phyloP scores from a whole-genome alignment of 2,329 filamentous ascomycete species.

The Nemania abortiva region DNA sequence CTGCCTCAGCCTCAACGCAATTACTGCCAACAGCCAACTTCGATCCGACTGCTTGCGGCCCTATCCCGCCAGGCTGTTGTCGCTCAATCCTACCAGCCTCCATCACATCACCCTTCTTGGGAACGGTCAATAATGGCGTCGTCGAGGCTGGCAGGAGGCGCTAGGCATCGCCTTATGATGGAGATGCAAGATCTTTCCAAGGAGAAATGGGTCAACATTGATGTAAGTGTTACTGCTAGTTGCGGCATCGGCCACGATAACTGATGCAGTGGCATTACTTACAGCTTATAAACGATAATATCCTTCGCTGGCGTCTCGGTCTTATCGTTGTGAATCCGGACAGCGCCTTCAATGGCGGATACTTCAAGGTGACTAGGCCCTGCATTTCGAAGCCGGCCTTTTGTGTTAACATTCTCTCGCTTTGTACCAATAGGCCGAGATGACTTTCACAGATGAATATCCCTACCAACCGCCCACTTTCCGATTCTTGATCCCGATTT shows the following conservation, averaged over 20 bases:
- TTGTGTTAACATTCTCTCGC: constrained; percentile 7
- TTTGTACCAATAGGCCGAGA: constrained; percentile 70
- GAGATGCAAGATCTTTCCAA: constrained; percentile 85
- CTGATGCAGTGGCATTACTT: constrained; percentile 14
- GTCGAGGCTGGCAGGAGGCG: constrained; percentile 54
- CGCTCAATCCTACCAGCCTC: constrained; percentile 4
- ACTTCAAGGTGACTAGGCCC: constrained; percentile 73
- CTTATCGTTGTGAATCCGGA: constrained; percentile 94
- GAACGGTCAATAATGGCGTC: constrained; percentile 45
- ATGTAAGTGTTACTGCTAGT: constrained; percentile 64
- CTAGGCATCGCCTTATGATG: constrained; percentile 87
- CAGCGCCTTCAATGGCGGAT: constrained; percentile 91
- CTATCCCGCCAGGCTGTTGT: background rate
- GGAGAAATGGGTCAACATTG: constrained; percentile 94
- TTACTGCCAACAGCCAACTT: background rate
- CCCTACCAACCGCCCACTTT: constrained; percentile 91
- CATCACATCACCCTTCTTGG: constrained; percentile 9
- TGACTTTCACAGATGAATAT: constrained; percentile 90
- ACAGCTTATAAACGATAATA: constrained; percentile 82
- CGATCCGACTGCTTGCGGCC: constrained; percentile 1
- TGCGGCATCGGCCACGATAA: constrained; percentile 26
- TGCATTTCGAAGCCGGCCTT: background rate
- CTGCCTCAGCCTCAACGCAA: no score
- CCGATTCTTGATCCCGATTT: constrained; percentile 81
- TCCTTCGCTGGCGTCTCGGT: constrained; percentile 88